phyloP scores from a whole-genome alignment of 108 stramenopile species.

The Epipyxis sp. region DNA sequence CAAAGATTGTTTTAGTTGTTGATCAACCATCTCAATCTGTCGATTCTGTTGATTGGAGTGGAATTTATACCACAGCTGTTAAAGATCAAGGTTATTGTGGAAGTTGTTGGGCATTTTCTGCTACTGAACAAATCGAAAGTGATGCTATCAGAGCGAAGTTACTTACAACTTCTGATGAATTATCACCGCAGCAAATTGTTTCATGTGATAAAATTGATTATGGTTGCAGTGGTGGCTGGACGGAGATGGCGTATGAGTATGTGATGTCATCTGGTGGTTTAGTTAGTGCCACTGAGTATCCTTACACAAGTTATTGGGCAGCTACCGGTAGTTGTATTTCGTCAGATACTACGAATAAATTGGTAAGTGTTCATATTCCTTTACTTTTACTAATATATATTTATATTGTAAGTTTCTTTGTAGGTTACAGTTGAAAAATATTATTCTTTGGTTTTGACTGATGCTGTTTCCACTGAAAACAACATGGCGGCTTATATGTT shows the following conservation, averaged over 20 bases:
- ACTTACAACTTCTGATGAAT: neutral
- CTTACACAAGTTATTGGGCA: neutral
- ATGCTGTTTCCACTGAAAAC: constrained; percentile 51
- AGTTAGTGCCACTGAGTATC: neutral
- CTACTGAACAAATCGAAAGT: constrained; percentile 24
- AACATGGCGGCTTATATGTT: constrained; percentile 59
- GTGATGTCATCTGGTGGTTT: constrained; percentile 12
- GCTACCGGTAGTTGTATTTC: neutral
- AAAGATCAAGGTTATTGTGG: constrained; percentile 77
- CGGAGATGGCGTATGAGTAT: constrained; percentile 51
- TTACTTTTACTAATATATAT: too few relatives aligned
- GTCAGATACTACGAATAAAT: neutral
- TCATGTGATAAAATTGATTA: constrained; percentile 71
- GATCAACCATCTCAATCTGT: too few relatives aligned
- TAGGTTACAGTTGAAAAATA: constrained; percentile 52
- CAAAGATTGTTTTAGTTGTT: too few relatives aligned
- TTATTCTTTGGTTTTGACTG: constrained; percentile 60
- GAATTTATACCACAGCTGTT: constrained; percentile 51
- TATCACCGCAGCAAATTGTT: constrained; percentile 70
- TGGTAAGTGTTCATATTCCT: too few relatives aligned
- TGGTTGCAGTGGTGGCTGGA: constrained; percentile 69
- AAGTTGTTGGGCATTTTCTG: too few relatives aligned
- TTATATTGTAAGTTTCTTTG: too few relatives aligned
- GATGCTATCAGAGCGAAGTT: neutral
- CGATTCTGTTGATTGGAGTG: neutral